Evolutionary conservation across 1,139 yeast genomes (phyloP).

Genomic region (Blastobotrys capitulatus): DNA sequence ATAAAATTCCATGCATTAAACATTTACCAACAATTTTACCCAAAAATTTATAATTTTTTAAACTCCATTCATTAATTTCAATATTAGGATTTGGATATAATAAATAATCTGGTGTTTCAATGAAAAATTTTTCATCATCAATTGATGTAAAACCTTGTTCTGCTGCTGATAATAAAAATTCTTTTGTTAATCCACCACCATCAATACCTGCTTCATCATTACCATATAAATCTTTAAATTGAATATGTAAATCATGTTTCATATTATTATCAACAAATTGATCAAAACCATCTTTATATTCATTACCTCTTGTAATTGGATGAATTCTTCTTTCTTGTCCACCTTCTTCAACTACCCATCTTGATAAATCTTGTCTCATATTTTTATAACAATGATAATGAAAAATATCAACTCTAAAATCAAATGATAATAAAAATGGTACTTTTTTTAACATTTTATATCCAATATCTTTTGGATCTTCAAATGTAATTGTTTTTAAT

Average conservation of each 20-base stretch:
- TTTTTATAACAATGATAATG: slow-evolving; percentile 44
- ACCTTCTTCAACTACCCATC: slow-evolving; percentile 32
- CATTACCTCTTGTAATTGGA: slow-evolving; percentile 55
- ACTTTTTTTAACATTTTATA: slow-evolving; percentile 46
- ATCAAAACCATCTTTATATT: slow-evolving; percentile 70
- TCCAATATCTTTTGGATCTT: slow-evolving; percentile 19
- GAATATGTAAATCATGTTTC: slow-evolving; percentile 56
- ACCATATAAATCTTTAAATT: slow-evolving; percentile 68
- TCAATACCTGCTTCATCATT: slow-evolving; percentile 84
- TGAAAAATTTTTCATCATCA: slow-evolving; percentile 40
- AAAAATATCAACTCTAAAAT: slow-evolving; percentile 65
- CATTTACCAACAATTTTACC: slow-evolving; percentile 89
- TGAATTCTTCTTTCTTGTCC: slow-evolving; percentile 1
- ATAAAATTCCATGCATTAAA: slow-evolving; percentile 73
- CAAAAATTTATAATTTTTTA: slow-evolving; percentile 52
- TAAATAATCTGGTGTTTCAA: slow-evolving; percentile 51
- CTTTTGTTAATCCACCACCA: slow-evolving; percentile 96
- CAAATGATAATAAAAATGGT: slow-evolving; percentile 79
- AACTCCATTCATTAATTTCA: slow-evolving; percentile 24
- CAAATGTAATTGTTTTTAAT: not conserved
- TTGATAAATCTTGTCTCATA: not conserved
- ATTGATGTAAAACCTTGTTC: slow-evolving; percentile 57
- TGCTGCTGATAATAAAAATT: slow-evolving; percentile 70
- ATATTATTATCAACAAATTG: slow-evolving; percentile 43
- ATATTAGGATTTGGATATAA: slow-evolving; percentile 63